Percentiles rank a stretch among this genome's conserved stretches.
phyloP scores from a whole-genome alignment of 2,329 filamentous ascomycete genomes.

The Beauveria sp. region DNA sequence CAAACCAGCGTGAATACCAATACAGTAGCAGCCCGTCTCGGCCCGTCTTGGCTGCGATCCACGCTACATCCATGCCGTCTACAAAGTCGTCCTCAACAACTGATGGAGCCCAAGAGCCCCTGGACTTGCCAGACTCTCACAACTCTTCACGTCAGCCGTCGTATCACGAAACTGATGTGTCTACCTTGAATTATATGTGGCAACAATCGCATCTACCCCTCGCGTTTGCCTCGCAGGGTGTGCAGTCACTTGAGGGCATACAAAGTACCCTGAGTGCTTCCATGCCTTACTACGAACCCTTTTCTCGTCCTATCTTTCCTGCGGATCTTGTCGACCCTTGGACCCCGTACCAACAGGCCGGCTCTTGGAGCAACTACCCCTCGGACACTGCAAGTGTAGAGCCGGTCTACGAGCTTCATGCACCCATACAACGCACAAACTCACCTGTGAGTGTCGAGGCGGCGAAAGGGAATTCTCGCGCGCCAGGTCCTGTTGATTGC shows the following conservation, averaged over 20 bases:
- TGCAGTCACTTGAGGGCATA: constrained; percentile 1
- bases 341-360: not conserved
- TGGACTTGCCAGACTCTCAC: not conserved
- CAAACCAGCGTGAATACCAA: not conserved
- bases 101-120: not conserved
- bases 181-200: not conserved
- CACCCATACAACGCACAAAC: not conserved
- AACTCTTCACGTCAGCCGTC: constrained; percentile 4
- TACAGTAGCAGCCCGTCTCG: not conserved
- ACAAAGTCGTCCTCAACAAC: not conserved
- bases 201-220: not conserved
- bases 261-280: not conserved
- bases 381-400: not conserved
- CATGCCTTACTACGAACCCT: not conserved
- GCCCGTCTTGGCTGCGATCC: not conserved
- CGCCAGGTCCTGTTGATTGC: not conserved
- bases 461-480: not conserved
- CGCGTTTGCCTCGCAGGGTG: not conserved
- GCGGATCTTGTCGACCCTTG: not conserved
- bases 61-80: constrained; percentile 7
- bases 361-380: not conserved
- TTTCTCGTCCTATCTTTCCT: not conserved
- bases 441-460: not conserved
- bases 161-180: not conserved
- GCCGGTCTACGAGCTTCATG: not conserved